Evolutionary conservation across 2,329 filamentous ascomycete species (phyloP).

Genomic region (Pestalotiopsis sp.): DNA sequence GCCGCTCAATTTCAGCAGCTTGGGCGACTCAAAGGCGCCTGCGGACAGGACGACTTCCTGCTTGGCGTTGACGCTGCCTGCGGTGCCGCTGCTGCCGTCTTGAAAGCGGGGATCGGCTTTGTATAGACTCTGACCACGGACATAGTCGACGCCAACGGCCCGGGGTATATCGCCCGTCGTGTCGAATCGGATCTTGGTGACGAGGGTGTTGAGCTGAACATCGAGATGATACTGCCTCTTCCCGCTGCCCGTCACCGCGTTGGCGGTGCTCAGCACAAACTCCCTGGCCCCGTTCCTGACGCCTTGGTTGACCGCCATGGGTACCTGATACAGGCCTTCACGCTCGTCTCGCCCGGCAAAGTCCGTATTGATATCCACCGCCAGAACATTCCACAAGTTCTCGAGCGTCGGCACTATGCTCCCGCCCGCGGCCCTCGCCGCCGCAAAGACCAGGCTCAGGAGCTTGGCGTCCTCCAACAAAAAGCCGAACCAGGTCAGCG

Average conservation of each 20-base stretch:
- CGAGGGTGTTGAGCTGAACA: conserved; percentile 32
- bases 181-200: conserved; percentile 22
- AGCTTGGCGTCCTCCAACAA: conserved; percentile 48
- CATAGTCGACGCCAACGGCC: conserved; percentile 23
- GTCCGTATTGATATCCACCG: conserved; percentile 15
- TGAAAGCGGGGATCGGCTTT: conserved; percentile 19
- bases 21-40: conserved; percentile 34
- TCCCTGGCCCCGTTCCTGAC: conserved; percentile 50
- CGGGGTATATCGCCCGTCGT: conserved; percentile 14
- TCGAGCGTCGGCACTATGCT: conserved; percentile 10
- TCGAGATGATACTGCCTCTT: conserved; percentile 41
- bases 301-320: conserved; percentile 44
- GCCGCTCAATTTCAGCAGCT: conserved; percentile 37
- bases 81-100: neutral
- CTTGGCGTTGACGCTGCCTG: conserved; percentile 16
- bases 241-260: conserved; percentile 39
- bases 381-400: conserved; percentile 10
- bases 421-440: conserved; percentile 8
- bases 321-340: conserved; percentile 53
- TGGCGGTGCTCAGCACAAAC: conserved; percentile 48
- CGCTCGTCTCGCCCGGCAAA: conserved; percentile 27
- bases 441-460: conserved; percentile 11
- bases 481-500: conserved; percentile 44
- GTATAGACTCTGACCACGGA: conserved; percentile 22
- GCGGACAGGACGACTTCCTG: conserved; percentile 34